Base-by-base conservation (phyloP, 2,329 filamentous ascomycete genomes). In the Penicillium sp. region DNA sequence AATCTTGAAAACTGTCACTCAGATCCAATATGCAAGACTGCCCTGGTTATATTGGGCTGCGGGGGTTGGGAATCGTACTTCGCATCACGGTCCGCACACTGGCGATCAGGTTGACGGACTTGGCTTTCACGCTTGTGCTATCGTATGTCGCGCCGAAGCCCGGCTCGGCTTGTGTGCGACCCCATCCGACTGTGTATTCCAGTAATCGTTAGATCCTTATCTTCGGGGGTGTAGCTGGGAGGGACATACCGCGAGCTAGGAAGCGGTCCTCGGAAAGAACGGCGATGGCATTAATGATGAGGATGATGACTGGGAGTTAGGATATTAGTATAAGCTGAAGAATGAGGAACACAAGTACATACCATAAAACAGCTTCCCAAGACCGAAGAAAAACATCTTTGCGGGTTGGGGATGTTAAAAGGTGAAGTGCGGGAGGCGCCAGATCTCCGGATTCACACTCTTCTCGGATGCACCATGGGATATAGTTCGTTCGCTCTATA, bases 251-350 rank as follows among this genome's bases (percentile, higher is more conserved):
- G 76, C 90, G 86, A 55, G 88, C 89, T 64, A 96, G 89, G 76
- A 96, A 96, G 60, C 92, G 89, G 78, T 96, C 92, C 84, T 96
- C 92, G 67, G 91, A 96, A 63, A 97, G 88, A 71, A 97, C 86
- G 61, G 92, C 91, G 72, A 97, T 88, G 64, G 91, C 90, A 77
- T 99, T 99, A 77, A 94, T 87, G 72, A 97, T 84, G 69, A 97
- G 90, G 72, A 96, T 82, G 66, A 86, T 83, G 64, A 93, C 89
- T 92, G 59, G 31, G 59, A 46, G 43, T 10, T 11, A 16, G 32
- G 37, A 49, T 50, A 54, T 61, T 37, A 58, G 46, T 24, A 11
- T 24, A 47, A 26, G 45, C 32, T 29, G 40, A 31, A 49, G 16
- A 58, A 22, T 29, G 39, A 29, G 8, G 26, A n/a, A 31, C 10